phyloP scores from a whole-genome alignment of 805 yeast species.

The Suhomyces xylopsoci region DNA sequence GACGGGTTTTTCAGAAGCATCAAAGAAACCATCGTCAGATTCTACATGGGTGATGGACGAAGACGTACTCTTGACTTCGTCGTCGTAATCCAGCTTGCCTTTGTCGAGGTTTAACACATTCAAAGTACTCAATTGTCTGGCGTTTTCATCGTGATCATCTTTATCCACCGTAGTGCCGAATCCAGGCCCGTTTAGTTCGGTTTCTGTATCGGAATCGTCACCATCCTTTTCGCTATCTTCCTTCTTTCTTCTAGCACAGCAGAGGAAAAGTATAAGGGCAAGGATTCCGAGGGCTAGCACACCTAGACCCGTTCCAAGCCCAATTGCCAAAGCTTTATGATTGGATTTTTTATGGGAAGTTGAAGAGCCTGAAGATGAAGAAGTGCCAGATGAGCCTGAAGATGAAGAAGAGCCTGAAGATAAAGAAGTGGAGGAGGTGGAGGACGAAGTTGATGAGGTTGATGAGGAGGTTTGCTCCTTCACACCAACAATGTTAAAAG shows the following conservation, averaged over 20 bases:
- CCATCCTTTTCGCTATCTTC: constrained; percentile 18
- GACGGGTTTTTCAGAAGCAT: constrained; percentile 36
- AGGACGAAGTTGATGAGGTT: constrained; percentile 21
- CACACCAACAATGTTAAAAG: constrained; percentile 55
- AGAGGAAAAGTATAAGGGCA: constrained; percentile 48
- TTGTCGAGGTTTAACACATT: constrained; percentile 37
- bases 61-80: constrained; percentile 28
- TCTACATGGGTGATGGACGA: constrained; percentile 57
- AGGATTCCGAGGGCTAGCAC: constrained; percentile 49
- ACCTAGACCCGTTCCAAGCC: constrained; percentile 86
- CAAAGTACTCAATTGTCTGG: constrained; percentile 45
- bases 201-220: constrained; percentile 6
- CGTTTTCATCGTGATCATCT: constrained; percentile 24
- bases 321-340: constrained; percentile 72
- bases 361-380: constrained; percentile 10
- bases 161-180: constrained; percentile 27
- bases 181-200: constrained; percentile 33
- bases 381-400: constrained; percentile 7
- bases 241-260: constrained; percentile 45
- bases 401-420: constrained; percentile 7
- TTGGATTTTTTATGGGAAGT: constrained; percentile 11
- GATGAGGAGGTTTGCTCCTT: constrained; percentile 22
- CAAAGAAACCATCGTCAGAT: constrained; percentile 26
- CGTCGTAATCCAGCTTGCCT: constrained; percentile 1
- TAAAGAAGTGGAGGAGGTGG: constrained; percentile 6